Evolutionary conservation across 2,329 filamentous ascomycete genomes (phyloP).

Genomic region (Acrocalymma vagum): DNA sequence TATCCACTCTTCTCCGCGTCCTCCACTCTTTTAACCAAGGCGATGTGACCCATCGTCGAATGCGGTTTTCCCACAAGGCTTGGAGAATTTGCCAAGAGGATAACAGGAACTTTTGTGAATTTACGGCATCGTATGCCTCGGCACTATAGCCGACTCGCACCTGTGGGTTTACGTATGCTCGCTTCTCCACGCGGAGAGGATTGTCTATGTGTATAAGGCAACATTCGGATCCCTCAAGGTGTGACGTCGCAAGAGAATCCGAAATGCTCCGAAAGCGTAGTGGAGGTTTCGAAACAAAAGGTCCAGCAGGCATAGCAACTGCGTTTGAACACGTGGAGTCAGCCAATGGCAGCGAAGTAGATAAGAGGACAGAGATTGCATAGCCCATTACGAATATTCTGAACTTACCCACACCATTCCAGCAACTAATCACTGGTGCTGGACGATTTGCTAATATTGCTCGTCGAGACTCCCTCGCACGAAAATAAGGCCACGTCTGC

Average conservation of each 20-base stretch:
- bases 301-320: conserved; percentile 28
- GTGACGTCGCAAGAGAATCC: conserved; percentile 65
- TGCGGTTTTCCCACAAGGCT: conserved; percentile 13
- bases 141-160: conserved; percentile 68
- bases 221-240: conserved; percentile 80
- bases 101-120: neutral
- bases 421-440: conserved; percentile 68
- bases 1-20: conserved; percentile 1
- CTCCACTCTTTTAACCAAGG: conserved; percentile 8
- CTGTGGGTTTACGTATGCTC: conserved; percentile 1
- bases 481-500: conserved; percentile 68
- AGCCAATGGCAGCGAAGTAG: neutral
- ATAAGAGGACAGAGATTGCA: too few species aligned
- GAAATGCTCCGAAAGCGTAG: conserved; percentile 69
- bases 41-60: conserved; percentile 11
- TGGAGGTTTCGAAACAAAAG: conserved; percentile 24
- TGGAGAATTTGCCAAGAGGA: neutral
- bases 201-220: conserved; percentile 79
- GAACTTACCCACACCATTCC: conserved; percentile 65
- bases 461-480: conserved; percentile 57
- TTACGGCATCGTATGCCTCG: conserved; percentile 21
- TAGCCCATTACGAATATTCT: too few species aligned
- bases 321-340: too few species aligned
- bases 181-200: conserved; percentile 51
- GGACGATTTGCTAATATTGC: conserved; percentile 53